A percentile compares a stretch with the other conserved stretches of the same genome.
phyloP scores from a whole-genome alignment of 257 asterid species.

The Petunia axillaris region DNA sequence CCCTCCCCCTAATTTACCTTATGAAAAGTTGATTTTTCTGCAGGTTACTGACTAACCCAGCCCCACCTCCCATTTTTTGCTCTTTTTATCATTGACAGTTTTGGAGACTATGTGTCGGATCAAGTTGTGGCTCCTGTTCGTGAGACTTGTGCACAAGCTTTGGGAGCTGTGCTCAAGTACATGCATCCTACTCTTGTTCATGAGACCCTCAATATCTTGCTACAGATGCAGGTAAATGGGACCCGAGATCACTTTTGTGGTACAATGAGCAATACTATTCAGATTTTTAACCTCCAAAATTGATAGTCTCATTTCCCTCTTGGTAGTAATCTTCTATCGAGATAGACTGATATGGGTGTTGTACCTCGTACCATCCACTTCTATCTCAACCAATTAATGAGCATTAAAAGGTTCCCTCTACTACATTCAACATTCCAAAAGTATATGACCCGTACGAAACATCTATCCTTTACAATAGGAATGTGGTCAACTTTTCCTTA shows the following conservation, averaged over 20 bases:
- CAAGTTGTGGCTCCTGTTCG: slow-evolving; percentile 99
- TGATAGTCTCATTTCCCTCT: neutral
- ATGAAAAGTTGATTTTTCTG: neutral
- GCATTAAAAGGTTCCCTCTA: neutral
- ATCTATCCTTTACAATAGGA: too few relatives aligned
- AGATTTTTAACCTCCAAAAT: slow-evolving; percentile 1
- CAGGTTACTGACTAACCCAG: neutral
- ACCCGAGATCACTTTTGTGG: slow-evolving; percentile 26
- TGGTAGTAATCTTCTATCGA: neutral
- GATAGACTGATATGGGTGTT: slow-evolving; percentile 6
- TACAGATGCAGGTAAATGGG: slow-evolving; percentile 94
- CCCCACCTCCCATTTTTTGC: slow-evolving; percentile 9
- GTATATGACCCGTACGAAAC: too few relatives aligned
- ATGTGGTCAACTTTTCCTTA: too few relatives aligned
- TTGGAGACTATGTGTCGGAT: slow-evolving; percentile 98
- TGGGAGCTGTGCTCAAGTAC: slow-evolving; percentile 96
- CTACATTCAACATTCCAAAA: neutral
- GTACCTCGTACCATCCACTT: neutral
- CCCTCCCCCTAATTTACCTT: neutral
- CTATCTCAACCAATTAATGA: slow-evolving; percentile 18
- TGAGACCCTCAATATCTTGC: slow-evolving; percentile 76
- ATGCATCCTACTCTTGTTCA: slow-evolving; percentile 83
- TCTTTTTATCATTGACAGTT: slow-evolving; percentile 54
- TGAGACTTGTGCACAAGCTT: slow-evolving; percentile 99
- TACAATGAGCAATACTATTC: neutral